These are phyloP conservation scores for Maudiozyma saulgeensis DNA, from an alignment of 805 yeast genomes.

Conservation along the genomic window DNA sequence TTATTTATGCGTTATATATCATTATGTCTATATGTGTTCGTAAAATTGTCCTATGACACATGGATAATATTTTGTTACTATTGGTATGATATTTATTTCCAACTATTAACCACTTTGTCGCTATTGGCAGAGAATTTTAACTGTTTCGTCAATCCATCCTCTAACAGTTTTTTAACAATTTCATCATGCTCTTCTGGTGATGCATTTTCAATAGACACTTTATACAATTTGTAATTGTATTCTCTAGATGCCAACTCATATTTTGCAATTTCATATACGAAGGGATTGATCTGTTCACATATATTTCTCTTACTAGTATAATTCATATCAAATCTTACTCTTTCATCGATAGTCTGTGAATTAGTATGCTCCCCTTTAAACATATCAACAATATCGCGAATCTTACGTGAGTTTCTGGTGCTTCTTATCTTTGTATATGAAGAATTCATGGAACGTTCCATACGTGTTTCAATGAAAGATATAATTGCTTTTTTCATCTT, in stretches of 20 bases:
- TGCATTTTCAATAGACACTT: constrained; percentile 6
- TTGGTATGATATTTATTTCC: constrained; percentile 6
- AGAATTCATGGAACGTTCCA: constrained; percentile 1
- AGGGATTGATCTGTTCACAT: constrained; percentile 17
- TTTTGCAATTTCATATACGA: constrained; percentile 20
- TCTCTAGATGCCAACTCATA: constrained; percentile 11
- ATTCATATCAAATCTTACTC: constrained; percentile 10
- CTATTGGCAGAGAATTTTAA: constrained; percentile 22
- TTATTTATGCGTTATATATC: not conserved
- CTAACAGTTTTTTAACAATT: constrained; percentile 13
- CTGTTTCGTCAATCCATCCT: constrained; percentile 11
- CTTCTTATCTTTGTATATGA: constrained; percentile 8
- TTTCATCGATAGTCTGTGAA: not conserved
- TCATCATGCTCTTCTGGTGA: constrained; percentile 13
- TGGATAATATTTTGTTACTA: not conserved
- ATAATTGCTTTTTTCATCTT: constrained; percentile 9
- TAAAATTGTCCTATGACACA: not conserved
- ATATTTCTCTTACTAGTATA: constrained; percentile 7
- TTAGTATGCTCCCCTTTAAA: constrained; percentile 8
- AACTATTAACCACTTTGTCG: constrained; percentile 11
- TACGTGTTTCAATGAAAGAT: constrained; percentile 12
- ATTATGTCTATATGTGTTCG: not conserved
- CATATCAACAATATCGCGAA: constrained; percentile 17
- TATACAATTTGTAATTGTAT: constrained; percentile 13
- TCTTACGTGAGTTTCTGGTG: constrained; percentile 22